Conservation (phyloP, 148 eudicot species). For the Rhododendron vialii region DNA sequence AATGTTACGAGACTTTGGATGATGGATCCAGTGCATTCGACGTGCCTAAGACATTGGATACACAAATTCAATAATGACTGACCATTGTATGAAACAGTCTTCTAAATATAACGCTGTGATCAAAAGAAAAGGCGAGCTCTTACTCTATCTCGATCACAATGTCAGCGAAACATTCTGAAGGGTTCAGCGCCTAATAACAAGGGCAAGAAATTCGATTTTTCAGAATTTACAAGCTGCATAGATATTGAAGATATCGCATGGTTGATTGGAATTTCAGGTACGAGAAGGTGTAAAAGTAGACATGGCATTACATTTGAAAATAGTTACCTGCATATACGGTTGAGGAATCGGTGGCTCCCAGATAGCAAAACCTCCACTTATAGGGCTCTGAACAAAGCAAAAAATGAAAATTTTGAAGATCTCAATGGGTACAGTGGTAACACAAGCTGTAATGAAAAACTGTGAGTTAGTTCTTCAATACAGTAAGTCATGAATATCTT, state of each 20-base stretch:
- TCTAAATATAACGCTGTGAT: too few species aligned
- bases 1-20: constrained; percentile 31
- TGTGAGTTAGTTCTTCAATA: background rate
- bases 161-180: constrained; percentile 2
- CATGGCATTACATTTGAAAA: background rate
- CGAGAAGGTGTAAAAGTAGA: background rate
- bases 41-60: constrained; percentile 24
- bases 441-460: too few species aligned
- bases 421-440: too few species aligned
- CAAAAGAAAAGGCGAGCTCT: background rate
- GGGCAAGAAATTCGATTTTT: background rate
- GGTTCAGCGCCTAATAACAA: constrained; percentile 28
- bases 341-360: constrained; percentile 46
- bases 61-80: too few species aligned
- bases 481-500: background rate
- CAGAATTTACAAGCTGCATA: background rate
- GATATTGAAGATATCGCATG: too few species aligned
- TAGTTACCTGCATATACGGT: constrained; percentile 30
- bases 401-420: too few species aligned
- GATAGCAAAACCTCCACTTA: constrained; percentile 38
- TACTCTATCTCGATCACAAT: constrained; percentile 39
- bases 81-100: too few species aligned
- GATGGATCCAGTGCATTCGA: constrained; percentile 33
- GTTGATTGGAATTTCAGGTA: background rate
- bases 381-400: constrained; percentile 19